Evolutionary conservation across 1,284 basidiomycete genomes (phyloP).

Genomic region (Gymnopus androsaceus): DNA sequence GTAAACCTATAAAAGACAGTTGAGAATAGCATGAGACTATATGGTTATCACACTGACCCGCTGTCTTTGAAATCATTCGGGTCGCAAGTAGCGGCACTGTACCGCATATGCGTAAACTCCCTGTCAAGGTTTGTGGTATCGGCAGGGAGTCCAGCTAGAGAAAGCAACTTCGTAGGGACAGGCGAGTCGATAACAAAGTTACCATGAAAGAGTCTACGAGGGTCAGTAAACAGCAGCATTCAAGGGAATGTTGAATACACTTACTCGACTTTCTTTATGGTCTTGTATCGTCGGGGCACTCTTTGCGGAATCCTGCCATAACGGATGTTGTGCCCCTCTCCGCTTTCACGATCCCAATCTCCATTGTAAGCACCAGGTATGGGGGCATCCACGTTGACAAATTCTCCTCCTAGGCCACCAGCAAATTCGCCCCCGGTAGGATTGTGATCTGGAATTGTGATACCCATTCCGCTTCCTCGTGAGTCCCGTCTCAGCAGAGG

Average conservation of each 20-base stretch:
- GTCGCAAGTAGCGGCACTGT: constrained; percentile 91
- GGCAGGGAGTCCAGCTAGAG: constrained; percentile 66
- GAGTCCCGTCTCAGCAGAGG: constrained; percentile 57
- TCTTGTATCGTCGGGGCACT: constrained; percentile 86
- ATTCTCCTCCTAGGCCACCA: constrained; percentile 8
- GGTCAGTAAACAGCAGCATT: background rate
- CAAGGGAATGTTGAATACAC: constrained; percentile 23
- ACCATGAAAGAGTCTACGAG: constrained; percentile 78
- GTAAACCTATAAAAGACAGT: constrained; percentile 27
- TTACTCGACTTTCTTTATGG: constrained; percentile 84
- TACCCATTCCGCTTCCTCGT: constrained; percentile 18
- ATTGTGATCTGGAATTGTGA: constrained; percentile 19
- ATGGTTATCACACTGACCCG: constrained; percentile 80
- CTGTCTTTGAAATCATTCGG: constrained; percentile 84
- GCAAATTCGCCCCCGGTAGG: constrained; percentile 16
- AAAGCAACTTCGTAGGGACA: constrained; percentile 83
- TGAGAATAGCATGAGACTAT: constrained; percentile 13
- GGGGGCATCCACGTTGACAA: constrained; percentile 9
- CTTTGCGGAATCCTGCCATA: constrained; percentile 88
- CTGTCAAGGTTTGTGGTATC: constrained; percentile 47
- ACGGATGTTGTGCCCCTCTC: constrained; percentile 60
- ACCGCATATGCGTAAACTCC: constrained; percentile 95
- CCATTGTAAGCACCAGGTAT: constrained; percentile 19
- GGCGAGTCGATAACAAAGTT: constrained; percentile 88
- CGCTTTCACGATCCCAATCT: constrained; percentile 33